Base-by-base conservation (phyloP, 257 asterid genomes). In the Craterostigma plantagineum region DNA sequence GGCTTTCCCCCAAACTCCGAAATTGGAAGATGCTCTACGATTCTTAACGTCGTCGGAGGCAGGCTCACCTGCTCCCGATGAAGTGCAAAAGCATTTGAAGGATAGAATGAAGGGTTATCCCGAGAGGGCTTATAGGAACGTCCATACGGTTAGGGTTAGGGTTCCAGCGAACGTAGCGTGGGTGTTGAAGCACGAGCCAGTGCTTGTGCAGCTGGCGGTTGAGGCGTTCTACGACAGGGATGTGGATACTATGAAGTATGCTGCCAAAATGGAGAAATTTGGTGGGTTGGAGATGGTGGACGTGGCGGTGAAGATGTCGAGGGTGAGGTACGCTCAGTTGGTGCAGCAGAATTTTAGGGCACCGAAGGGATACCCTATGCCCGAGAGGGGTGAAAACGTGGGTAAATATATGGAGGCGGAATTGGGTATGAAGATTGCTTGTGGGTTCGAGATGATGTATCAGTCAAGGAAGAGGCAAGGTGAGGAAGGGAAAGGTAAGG, bases 371-470 rank as follows among this genome's bases (percentile, higher is more conserved):
- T 82, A 66, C 58, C 92, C 86, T 1, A 70, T 87, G 92, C 93
- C 93, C 0, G 65, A 58, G 16, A 76, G 79, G 65, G 59, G 16
- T 39, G 16, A 39, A 3, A 39, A 76, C 56, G 56, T 69, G 3
- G 66, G 60, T 38, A 71, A 58, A 36, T 82, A 64, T 52, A 14
- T 65, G 70, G 95, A 82, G 68, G 86, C 95, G 7, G 95, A 87
- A 61, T 62, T 82, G 9, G 93, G 93, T 35, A 76, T 87, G 91
- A 87, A 87, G 69, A 76, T 79, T 50, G 45, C 86, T 13, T 87
- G 98, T 65, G 98, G 98, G 34, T 63, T 87, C 54, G 98, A 82
- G 64, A 87, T 87, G 93, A 72, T 82, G 68, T 87, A 76, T 64
- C 95, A 82, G 62, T 33, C 68, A 67, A 74, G 70, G 48, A 87